Evolutionary conservation across 2,329 filamentous ascomycete genomes (phyloP), one percentile per base, ranked within the genome.

Genomic region (Paradendryphiella salina): DNA sequence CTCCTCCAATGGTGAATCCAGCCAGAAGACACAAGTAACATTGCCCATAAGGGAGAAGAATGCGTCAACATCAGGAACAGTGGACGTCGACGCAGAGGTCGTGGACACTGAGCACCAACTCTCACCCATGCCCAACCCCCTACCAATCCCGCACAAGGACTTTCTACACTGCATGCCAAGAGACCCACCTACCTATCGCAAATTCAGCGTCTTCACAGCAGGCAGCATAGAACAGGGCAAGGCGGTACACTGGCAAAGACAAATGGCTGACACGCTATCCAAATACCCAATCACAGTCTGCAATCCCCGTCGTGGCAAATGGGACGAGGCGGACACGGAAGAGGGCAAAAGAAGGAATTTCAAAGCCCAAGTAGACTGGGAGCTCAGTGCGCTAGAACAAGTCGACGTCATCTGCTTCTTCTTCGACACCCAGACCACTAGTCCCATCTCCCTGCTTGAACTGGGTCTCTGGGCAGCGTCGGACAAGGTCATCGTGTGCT

Each of bases 371-470:
- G 77, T 83, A 0, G 69, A 77, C 23, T 87, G 85, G 84, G 85
- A 88, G 72, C 74, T 87, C 1, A 74, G 79, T 13, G 82, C 77
- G 67, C 79, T 83, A 56, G 78, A 82, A 11, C 53, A 56, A 1
- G 81, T 81, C 0, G 76, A 80, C 57, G 61, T 86, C 4, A 71
- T 86, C 5, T 79, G 80, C 18, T 73, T 87, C 46, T 84, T 81
- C 65, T 83, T 86, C 48, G 77, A 82, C 37, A 72, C 76, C 1
- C 70, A 56, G 2, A 83, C 81, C 0, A 71, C 75, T 38, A 82
- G 82, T 6, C 81, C 82, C 1, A 76, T 86, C 20, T 84, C 79
- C 28, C 67, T 87, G 61, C 68, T 87, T 36, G 85, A 87, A 70
- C 67, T 87, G 14, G 85, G 85, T 0, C 69, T 87, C 3, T 79